Base-by-base conservation (phyloP, 2,329 filamentous ascomycete genomes). In the Grosmannia clavigera region DNA sequence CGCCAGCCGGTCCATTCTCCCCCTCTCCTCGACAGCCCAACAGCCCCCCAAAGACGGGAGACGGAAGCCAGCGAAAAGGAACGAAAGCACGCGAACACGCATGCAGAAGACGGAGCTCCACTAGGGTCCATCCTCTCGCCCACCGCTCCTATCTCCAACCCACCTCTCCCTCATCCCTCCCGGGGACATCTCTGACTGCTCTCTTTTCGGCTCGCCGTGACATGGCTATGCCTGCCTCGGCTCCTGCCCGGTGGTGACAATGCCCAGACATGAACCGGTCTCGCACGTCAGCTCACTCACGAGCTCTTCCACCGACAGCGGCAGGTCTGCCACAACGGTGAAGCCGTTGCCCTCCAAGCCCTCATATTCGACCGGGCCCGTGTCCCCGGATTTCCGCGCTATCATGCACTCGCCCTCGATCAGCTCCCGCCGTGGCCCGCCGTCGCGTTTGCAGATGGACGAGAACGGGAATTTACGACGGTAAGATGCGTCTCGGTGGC, bases 211-310 rank as follows among this genome's bases (percentile, higher is more conserved):
- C 40, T 14, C 51, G 40, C 40, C 55, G 53, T 61, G 64, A 62
- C 53, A 65, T 65, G 65, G 64, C 61, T 58, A 38, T 58, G 61
- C 55, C 60, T 59, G 52, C 61, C 52, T 60, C 57, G 53, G 55
- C 61, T 43, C 56, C 60, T 63, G 61, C 61, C 61, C 58, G 64
- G 64, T 67, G 71, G 73, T 72, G 73, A 82, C 74, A 73, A 88
- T 89, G 86, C 82, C 84, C 74, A 82, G 80, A 73, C 81, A 85
- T 76, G 84, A 87, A 70, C 75, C 76, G 68, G 73, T 74, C 68
- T 77, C 78, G 73, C 85, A 84, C 74, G 81, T 86, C 79, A 84
- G 80, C 75, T 85, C 84, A 65, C 75, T 79, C 65, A 82, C 82
- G 74, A 84, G 81, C 78, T 81, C 81, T 65, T 83, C 81, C 74